These are phyloP conservation scores for Simplicillium aogashimaense DNA, from an alignment of 2,329 filamentous ascomycete species.

Conservation along the genomic window DNA sequence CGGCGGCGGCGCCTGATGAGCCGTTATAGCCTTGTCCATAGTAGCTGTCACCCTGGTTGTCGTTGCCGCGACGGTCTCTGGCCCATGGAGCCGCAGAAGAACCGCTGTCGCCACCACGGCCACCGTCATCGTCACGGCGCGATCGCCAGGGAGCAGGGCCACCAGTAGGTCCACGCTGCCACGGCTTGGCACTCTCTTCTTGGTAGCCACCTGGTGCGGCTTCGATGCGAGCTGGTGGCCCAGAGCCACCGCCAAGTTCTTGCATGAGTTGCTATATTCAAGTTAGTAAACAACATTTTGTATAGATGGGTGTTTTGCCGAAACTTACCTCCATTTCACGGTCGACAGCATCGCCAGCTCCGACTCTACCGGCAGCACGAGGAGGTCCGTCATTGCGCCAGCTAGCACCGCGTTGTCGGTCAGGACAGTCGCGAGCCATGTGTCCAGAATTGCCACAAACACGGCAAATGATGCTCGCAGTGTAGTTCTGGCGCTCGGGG, in stretches of 20 bases:
- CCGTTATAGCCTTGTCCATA: slow-evolving; percentile 15
- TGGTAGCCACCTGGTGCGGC: slow-evolving; percentile 55
- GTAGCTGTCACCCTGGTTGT: slow-evolving; percentile 21
- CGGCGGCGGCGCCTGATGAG: slow-evolving; percentile 6
- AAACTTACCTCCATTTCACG: slow-evolving; percentile 82
- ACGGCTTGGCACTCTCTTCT: slow-evolving; percentile 62
- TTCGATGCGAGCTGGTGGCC: slow-evolving; percentile 73
- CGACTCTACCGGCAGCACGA: slow-evolving; percentile 55
- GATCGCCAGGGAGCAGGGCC: slow-evolving; percentile 73
- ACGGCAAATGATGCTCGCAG: slow-evolving; percentile 98
- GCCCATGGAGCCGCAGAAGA: slow-evolving; percentile 50
- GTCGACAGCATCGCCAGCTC: slow-evolving; percentile 75
- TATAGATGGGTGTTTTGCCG: background rate
- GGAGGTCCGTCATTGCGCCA: slow-evolving; percentile 68
- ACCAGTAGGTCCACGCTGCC: slow-evolving; percentile 78
- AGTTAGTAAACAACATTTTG: slow-evolving; percentile 30
- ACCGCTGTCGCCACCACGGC: slow-evolving; percentile 28
- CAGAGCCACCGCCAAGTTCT: slow-evolving; percentile 74
- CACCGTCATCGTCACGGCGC: slow-evolving; percentile 40
- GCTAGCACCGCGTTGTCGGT: slow-evolving; percentile 79
- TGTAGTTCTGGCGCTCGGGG: slow-evolving; percentile 94
- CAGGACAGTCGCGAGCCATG: slow-evolving; percentile 96
- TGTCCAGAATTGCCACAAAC: slow-evolving; percentile 97
- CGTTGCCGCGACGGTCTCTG: slow-evolving; percentile 43
- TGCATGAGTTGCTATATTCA: slow-evolving; percentile 77